Percentiles rank a stretch among this genome's conserved stretches.
Conservation (phyloP, 192 early-diverging fungal species). For the Rhizoclosmatium globosum region DNA sequence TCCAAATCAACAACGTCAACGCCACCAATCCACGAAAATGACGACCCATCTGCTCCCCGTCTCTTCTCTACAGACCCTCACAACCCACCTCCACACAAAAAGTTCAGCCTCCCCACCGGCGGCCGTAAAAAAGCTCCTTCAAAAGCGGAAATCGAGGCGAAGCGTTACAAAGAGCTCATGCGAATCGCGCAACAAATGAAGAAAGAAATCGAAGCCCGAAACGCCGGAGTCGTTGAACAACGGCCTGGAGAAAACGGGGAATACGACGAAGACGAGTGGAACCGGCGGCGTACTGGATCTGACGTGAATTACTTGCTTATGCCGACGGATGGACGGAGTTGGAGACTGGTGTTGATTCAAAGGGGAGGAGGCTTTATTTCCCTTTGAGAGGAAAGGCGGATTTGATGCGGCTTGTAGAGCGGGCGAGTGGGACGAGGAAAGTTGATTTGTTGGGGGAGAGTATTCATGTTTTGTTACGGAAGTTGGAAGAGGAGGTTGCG, state of each 20-base stretch:
- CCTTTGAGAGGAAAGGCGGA: slow-evolving; percentile 6
- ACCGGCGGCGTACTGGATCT: neutral
- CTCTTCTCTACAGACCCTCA: neutral
- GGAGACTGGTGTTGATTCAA: slow-evolving; percentile 20
- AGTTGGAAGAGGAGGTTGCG: slow-evolving; percentile 37
- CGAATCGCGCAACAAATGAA: slow-evolving; percentile 22
- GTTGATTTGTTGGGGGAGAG: slow-evolving; percentile 22
- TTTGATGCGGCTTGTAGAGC: neutral
- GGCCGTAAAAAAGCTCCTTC: slow-evolving; percentile 11
- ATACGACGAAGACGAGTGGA: neutral
- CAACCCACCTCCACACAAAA: neutral
- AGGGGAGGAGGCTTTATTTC: slow-evolving; percentile 29
- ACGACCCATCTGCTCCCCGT: neutral
- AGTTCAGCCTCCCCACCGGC: slow-evolving; percentile 4
- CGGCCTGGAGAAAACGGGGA: neutral
- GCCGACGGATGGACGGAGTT: slow-evolving; percentile 27
- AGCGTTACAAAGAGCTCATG: slow-evolving; percentile 9
- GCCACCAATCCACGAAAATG: neutral
- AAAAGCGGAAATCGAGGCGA: slow-evolving; percentile 26
- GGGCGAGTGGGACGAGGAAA: neutral
- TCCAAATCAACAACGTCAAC: neutral
- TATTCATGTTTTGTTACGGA: slow-evolving; percentile 34
- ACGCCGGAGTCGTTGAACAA: neutral
- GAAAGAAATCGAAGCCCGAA: slow-evolving; percentile 17
- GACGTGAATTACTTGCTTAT: slow-evolving; percentile 23